Percentiles rank a stretch among this genome's conserved stretches.
Conservation (phyloP, 148 eudicot species). For the Rhododendron ovatum region DNA sequence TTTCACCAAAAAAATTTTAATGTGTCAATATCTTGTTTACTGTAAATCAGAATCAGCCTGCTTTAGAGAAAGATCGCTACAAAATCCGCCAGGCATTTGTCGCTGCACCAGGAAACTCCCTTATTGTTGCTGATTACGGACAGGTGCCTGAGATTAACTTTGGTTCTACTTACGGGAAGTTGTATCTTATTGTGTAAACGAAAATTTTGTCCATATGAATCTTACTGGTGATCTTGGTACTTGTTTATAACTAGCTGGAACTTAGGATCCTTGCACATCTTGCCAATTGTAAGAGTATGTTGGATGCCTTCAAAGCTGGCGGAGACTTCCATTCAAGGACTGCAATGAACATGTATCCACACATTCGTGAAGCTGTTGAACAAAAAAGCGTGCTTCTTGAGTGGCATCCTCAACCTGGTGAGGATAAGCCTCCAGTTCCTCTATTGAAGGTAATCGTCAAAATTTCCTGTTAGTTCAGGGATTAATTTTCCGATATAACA, state of each 20-base stretch:
- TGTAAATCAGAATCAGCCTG: constrained; percentile 85
- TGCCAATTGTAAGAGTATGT: constrained; percentile 95
- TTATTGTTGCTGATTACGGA: constrained; percentile 98
- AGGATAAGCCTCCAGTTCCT: constrained; percentile 95
- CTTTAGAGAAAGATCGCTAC: constrained; percentile 94
- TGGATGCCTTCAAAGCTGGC: constrained; percentile 92
- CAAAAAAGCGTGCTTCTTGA: constrained; percentile 70
- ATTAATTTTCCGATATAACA: background rate
- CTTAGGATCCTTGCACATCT: constrained; percentile 99
- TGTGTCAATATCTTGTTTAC: constrained; percentile 10
- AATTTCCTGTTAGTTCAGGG: background rate
- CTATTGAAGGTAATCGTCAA: constrained; percentile 60
- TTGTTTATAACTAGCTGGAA: constrained; percentile 54
- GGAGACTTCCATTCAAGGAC: constrained; percentile 99
- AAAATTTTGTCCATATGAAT: background rate
- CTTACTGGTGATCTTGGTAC: constrained; percentile 7
- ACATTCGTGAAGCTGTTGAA: constrained; percentile 84
- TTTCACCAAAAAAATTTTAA: background rate
- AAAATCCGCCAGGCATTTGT: constrained; percentile 97
- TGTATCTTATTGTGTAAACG: background rate
- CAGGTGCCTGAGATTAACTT: constrained; percentile 44
- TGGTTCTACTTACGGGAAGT: background rate
- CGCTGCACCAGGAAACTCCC: constrained; percentile 87
- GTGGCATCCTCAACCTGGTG: constrained; percentile 94
- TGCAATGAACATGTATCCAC: constrained; percentile 99